Evolutionary conservation across 1,284 basidiomycete species (phyloP).

Genomic region (Leccinum olivaceoglutinosum): DNA sequence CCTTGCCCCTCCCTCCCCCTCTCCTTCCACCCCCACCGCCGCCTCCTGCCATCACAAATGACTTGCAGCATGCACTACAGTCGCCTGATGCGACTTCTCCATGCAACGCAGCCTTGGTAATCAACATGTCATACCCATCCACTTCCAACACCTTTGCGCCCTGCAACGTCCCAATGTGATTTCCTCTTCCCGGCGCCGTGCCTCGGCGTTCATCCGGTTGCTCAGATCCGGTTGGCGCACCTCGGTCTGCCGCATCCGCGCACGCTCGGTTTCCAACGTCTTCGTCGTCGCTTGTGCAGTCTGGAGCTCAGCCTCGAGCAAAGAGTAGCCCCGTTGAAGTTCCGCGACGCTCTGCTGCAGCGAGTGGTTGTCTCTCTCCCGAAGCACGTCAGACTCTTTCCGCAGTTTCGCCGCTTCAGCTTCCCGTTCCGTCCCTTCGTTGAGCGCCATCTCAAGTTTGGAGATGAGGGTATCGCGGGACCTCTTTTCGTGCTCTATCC

Average conservation of each 20-base stretch:
- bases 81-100: no score
- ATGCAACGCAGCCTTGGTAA: no score
- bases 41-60: no score
- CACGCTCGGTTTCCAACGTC: conserved; percentile 54
- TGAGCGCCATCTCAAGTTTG: conserved; percentile 54
- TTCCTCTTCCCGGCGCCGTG: conserved; percentile 47
- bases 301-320: conserved; percentile 61
- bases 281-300: conserved; percentile 44
- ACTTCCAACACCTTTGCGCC: no score
- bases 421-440: conserved; percentile 46
- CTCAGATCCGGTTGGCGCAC: conserved; percentile 37
- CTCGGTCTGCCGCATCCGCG: conserved; percentile 48
- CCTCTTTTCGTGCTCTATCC: conserved; percentile 47
- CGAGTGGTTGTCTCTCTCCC: conserved; percentile 47
- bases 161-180: conserved; percentile 18
- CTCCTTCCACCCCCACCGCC: no score
- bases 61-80: no score
- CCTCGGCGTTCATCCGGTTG: conserved; percentile 26
- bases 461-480: conserved; percentile 54
- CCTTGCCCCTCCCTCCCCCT: no score
- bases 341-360: conserved; percentile 47
- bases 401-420: conserved; percentile 41
- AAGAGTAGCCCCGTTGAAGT: conserved; percentile 55
- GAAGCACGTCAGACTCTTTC: conserved; percentile 36
- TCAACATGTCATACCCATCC: no score